A percentile compares a stretch with the other conserved stretches of the same genome.
Conservation (phyloP, 2,329 filamentous ascomycete genomes). For the Penicillium sp. region DNA sequence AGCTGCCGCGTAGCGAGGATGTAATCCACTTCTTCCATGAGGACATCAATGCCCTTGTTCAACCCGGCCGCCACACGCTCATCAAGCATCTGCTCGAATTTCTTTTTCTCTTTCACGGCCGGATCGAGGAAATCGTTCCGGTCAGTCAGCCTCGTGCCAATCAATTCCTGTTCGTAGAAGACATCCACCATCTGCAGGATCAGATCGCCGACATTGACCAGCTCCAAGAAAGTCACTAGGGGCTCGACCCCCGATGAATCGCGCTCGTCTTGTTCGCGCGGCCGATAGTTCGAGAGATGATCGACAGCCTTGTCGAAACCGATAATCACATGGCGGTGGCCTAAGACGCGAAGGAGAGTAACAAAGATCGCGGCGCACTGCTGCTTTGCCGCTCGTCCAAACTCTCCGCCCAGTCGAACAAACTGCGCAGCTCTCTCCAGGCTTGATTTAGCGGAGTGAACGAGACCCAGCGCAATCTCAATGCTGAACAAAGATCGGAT, state of each 20-base stretch:
- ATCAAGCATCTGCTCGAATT: constrained; percentile 97
- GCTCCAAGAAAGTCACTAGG: constrained; percentile 88
- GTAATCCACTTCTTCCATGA: constrained; percentile 98
- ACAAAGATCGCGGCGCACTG: constrained; percentile 91
- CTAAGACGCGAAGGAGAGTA: constrained; percentile 73
- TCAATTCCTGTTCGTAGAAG: constrained; percentile 93
- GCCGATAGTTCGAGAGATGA: constrained; percentile 86
- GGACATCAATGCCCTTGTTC: constrained; percentile 95
- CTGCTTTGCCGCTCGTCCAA: constrained; percentile 74
- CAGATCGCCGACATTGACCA: constrained; percentile 95
- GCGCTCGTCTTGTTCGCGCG: constrained; percentile 63
- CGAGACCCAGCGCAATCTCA: constrained; percentile 83
- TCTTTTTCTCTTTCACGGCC: constrained; percentile 91
- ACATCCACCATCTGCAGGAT: constrained; percentile 99
- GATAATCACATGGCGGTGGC: constrained; percentile 78
- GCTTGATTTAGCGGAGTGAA: constrained; percentile 81
- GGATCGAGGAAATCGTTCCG: constrained; percentile 92
- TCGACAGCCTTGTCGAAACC: constrained; percentile 90
- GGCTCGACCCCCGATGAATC: constrained; percentile 73
- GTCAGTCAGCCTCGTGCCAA: constrained; percentile 74
- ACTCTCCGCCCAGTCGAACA: constrained; percentile 70
- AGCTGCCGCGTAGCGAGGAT: constrained; percentile 81
- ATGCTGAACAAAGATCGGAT: constrained; percentile 95
- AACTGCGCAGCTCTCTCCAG: constrained; percentile 82
- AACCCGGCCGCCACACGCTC: constrained; percentile 91